phyloP scores from a whole-genome alignment of 495 filamentous ascomycete genomes.

The Hyphodiscus hymeniophilus region DNA sequence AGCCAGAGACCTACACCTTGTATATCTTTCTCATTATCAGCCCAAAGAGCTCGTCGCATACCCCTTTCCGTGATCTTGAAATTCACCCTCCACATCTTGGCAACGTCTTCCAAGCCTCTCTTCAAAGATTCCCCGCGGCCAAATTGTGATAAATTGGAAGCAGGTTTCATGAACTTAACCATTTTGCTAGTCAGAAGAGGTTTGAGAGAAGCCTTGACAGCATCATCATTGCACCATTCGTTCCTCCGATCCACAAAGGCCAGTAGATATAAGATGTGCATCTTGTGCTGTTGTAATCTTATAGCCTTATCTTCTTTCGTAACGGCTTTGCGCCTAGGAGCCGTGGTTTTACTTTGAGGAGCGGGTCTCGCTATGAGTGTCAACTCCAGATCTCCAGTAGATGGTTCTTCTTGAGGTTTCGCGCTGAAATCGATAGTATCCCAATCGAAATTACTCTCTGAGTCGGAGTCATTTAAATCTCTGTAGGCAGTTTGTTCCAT shows the following conservation, averaged over 20 bases:
- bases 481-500: conserved; percentile 18
- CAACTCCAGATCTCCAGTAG: conserved; percentile 19
- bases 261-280: conserved; percentile 75
- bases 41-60: conserved; percentile 63
- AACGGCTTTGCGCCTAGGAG: conserved; percentile 26
- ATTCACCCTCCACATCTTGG: conserved; percentile 52
- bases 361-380: conserved; percentile 20
- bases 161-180: conserved; percentile 53
- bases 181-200: conserved; percentile 52
- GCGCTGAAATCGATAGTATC: conserved; percentile 50
- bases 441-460: conserved; percentile 62
- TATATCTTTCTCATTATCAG: conserved; percentile 49
- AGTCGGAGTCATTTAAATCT: conserved; percentile 21
- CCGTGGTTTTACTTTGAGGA: conserved; percentile 19
- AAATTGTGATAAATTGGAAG: conserved; percentile 57
- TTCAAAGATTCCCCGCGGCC: conserved; percentile 63
- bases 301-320: conserved; percentile 61
- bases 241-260: conserved; percentile 69
- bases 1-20: conserved; percentile 37
- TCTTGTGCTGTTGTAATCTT: conserved; percentile 74
- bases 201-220: conserved; percentile 53
- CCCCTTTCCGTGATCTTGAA: conserved; percentile 67
- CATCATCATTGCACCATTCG: conserved; percentile 76
- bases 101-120: conserved; percentile 64
- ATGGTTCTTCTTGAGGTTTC: conserved; percentile 25